Conservation (phyloP, 805 yeast species). For the Wickerhamomyces chaumierensis region DNA sequence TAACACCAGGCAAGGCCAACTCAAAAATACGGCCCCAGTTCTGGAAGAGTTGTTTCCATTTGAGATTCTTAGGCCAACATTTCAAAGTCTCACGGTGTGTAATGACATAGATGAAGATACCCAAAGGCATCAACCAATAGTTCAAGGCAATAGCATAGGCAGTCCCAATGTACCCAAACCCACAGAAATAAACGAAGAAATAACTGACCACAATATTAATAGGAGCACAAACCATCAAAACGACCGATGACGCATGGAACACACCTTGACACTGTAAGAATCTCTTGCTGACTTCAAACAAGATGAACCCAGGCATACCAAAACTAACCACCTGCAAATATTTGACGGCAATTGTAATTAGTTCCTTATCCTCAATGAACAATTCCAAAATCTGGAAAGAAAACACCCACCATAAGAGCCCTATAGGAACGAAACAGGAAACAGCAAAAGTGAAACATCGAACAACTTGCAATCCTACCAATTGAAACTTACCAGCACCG, state of each 20-base stretch:
- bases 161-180: slow-evolving; percentile 74
- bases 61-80: slow-evolving; percentile 44
- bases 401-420: slow-evolving; percentile 13
- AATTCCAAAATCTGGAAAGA: slow-evolving; percentile 8
- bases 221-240: slow-evolving; percentile 58
- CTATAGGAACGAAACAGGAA: slow-evolving; percentile 16
- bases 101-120: slow-evolving; percentile 15
- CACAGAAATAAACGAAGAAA: slow-evolving; percentile 65
- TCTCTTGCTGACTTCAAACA: slow-evolving; percentile 78
- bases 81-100: slow-evolving; percentile 39
- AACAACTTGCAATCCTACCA: slow-evolving; percentile 68
- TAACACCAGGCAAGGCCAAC: slow-evolving; percentile 59
- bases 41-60: slow-evolving; percentile 30
- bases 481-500: slow-evolving; percentile 63
- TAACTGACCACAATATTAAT: slow-evolving; percentile 57
- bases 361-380: slow-evolving; percentile 14
- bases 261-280: slow-evolving; percentile 80
- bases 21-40: slow-evolving; percentile 41
- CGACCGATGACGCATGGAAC: slow-evolving; percentile 73
- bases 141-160: slow-evolving; percentile 66
- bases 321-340: slow-evolving; percentile 35
- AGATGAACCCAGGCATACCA: slow-evolving; percentile 70
- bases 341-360: slow-evolving; percentile 38
- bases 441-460: slow-evolving; percentile 38
- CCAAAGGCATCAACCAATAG: slow-evolving; percentile 51